Evolutionary conservation across 257 asterid species (phyloP).

Genomic region (Nicotiana benthamiana): DNA sequence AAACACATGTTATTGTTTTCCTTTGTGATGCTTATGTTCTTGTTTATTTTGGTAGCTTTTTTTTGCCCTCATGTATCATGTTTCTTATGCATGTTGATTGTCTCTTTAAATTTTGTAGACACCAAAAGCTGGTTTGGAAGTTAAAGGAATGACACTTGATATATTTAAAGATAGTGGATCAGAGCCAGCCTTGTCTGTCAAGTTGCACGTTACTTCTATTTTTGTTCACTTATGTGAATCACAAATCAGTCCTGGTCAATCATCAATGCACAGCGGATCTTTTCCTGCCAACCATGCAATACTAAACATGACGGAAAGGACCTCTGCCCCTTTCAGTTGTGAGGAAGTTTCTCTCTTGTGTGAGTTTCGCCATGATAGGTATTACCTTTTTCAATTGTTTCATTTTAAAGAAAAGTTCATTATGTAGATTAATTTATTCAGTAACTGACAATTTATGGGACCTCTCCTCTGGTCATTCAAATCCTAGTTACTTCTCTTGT

Average conservation of each 20-base stretch:
- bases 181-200: conserved; percentile 65
- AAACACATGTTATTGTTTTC: not conserved
- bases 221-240: conserved; percentile 55
- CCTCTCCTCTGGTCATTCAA: not conserved
- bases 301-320: conserved; percentile 31
- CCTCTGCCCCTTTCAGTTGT: conserved; percentile 73
- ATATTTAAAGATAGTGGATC: conserved; percentile 87
- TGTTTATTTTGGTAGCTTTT: not conserved
- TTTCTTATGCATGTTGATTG: not conserved
- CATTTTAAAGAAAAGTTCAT: not conserved
- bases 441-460: not conserved
- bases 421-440: not conserved
- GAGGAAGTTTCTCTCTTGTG: conserved; percentile 79
- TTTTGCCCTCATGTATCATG: not conserved
- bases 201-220: conserved; percentile 65
- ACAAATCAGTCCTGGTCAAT: conserved; percentile 37
- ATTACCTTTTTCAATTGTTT: conserved; percentile 6
- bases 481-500: not conserved
- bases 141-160: conserved; percentile 79
- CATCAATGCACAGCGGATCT: conserved; percentile 39
- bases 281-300: conserved; percentile 29
- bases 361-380: conserved; percentile 91
- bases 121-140: conserved; percentile 78
- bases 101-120: conserved; percentile 48
- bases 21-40: not conserved